phyloP scores from a whole-genome alignment of 129 eudicot genomes.

The Deinandra increscens region DNA sequence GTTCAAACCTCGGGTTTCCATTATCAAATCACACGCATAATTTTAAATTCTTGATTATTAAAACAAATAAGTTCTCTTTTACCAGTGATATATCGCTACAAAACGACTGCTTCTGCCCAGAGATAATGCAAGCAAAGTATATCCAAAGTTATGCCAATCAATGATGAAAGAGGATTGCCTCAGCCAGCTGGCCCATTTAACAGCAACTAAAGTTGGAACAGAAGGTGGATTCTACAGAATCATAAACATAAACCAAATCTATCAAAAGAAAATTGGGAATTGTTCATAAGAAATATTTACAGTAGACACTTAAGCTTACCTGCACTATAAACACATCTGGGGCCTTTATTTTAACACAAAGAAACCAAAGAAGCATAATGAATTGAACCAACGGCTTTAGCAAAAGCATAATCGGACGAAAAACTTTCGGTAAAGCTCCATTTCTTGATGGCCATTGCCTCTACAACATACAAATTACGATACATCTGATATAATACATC shows the following conservation, averaged over 20 bases:
- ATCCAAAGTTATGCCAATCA: slow-evolving; percentile 97
- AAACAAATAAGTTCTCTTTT: slow-evolving; percentile 25
- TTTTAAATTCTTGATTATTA: background rate
- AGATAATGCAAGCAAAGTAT: slow-evolving; percentile 82
- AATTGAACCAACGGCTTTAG: slow-evolving; percentile 79
- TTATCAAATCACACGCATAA: slow-evolving; percentile 20
- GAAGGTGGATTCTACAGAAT: slow-evolving; percentile 83
- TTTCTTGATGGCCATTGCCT: slow-evolving; percentile 65
- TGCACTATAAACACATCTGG: slow-evolving; percentile 88
- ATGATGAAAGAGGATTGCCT: slow-evolving; percentile 65
- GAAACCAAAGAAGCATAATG: slow-evolving; percentile 83
- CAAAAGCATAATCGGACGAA: slow-evolving; percentile 67
- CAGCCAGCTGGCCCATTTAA: slow-evolving; percentile 92
- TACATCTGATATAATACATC: background rate
- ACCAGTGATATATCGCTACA: slow-evolving; percentile 87
- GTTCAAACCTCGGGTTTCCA: slow-evolving; percentile 9
- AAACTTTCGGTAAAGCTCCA: slow-evolving; percentile 46
- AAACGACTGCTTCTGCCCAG: slow-evolving; percentile 86
- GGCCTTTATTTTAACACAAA: slow-evolving; percentile 79
- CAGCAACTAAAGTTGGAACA: slow-evolving; percentile 89
- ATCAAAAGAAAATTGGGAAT: too few relatives aligned
- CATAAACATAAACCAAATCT: slow-evolving; percentile 19
- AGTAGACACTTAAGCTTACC: slow-evolving; percentile 41
- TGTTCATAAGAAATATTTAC: too few relatives aligned
- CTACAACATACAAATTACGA: slow-evolving; percentile 37